phyloP scores from a whole-genome alignment of 441 rosid species.

The Gossypium lobatum region DNA sequence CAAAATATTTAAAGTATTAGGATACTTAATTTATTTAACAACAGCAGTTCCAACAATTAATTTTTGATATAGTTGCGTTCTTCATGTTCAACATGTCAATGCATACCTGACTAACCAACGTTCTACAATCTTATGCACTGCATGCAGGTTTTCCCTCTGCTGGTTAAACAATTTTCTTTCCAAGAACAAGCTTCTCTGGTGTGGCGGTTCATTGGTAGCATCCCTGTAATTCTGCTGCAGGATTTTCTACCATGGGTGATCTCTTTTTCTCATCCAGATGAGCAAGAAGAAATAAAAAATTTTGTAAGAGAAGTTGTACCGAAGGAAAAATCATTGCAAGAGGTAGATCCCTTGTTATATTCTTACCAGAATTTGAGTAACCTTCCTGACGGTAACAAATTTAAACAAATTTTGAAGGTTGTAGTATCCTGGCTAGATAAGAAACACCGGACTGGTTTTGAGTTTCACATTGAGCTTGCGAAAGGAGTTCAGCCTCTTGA shows the following conservation, averaged over 20 bases:
- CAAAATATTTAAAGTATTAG: conserved; percentile 3
- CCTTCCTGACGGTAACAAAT: conserved; percentile 21
- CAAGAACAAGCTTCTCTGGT: conserved; percentile 57
- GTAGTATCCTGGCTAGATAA: conserved; percentile 47
- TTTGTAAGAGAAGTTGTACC: conserved; percentile 44
- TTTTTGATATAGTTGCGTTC: neutral
- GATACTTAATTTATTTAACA: neutral
- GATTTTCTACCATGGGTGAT: conserved; percentile 62
- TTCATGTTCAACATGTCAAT: neutral
- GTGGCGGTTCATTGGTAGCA: conserved; percentile 59
- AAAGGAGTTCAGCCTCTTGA: conserved; percentile 21
- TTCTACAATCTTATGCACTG: conserved; percentile 13
- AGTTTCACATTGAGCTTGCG: conserved; percentile 18
- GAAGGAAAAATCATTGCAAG: conserved; percentile 39
- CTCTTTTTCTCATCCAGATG: conserved; percentile 41
- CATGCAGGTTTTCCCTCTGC: conserved; percentile 62
- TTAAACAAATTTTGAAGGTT: conserved; percentile 42
- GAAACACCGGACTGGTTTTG: conserved; percentile 22
- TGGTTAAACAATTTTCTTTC: conserved; percentile 45
- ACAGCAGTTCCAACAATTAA: neutral
- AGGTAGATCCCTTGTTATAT: conserved; percentile 37
- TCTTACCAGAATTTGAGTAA: conserved; percentile 4
- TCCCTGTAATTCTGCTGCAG: conserved; percentile 57
- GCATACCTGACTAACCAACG: neutral
- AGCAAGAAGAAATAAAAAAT: conserved; percentile 30